Percentiles rank a stretch among this genome's conserved stretches.
phyloP scores from a whole-genome alignment of 1,284 basidiomycete genomes.

The Ceratobasidium sp. region DNA sequence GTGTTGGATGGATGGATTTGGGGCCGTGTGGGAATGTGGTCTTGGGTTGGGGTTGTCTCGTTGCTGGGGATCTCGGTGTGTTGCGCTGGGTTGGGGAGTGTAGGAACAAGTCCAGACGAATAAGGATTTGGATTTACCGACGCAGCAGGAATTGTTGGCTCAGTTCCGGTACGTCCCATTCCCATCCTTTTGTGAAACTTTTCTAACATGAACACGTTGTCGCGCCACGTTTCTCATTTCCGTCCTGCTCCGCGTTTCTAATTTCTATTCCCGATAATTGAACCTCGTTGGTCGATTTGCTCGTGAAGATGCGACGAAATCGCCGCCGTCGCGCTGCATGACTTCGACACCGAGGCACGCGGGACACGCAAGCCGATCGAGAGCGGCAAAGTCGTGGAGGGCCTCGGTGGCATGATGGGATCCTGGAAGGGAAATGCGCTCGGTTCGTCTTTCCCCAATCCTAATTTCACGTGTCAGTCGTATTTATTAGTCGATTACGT shows the following conservation, averaged over 20 bases:
- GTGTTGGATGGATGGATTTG: neutral
- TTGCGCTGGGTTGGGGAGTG: neutral
- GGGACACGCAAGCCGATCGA: slow-evolving; percentile 89
- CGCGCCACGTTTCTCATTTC: too few species aligned
- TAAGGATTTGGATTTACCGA: slow-evolving; percentile 98
- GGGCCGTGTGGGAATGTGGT: neutral
- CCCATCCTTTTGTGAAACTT: too few species aligned
- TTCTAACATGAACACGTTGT: too few species aligned
- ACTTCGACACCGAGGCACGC: slow-evolving; percentile 86
- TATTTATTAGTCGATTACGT: slow-evolving; percentile 45
- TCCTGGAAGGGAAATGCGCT: slow-evolving; percentile 82
- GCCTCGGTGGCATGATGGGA: slow-evolving; percentile 89
- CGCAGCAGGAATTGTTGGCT: slow-evolving; percentile 97
- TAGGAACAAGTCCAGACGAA: slow-evolving; percentile 98
- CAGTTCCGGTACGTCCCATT: slow-evolving; percentile 80
- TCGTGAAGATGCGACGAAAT: slow-evolving; percentile 87
- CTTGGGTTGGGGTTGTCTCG: neutral
- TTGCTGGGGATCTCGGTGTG: neutral
- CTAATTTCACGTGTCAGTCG: neutral
- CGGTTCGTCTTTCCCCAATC: slow-evolving; percentile 62
- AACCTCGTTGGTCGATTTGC: too few species aligned
- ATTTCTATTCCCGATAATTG: too few species aligned
- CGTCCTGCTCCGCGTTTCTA: too few species aligned
- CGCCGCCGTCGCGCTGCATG: slow-evolving; percentile 80
- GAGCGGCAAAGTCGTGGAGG: slow-evolving; percentile 85